Base-by-base conservation (phyloP, 2,329 filamentous ascomycete genomes). In the Penicillium olsonii region DNA sequence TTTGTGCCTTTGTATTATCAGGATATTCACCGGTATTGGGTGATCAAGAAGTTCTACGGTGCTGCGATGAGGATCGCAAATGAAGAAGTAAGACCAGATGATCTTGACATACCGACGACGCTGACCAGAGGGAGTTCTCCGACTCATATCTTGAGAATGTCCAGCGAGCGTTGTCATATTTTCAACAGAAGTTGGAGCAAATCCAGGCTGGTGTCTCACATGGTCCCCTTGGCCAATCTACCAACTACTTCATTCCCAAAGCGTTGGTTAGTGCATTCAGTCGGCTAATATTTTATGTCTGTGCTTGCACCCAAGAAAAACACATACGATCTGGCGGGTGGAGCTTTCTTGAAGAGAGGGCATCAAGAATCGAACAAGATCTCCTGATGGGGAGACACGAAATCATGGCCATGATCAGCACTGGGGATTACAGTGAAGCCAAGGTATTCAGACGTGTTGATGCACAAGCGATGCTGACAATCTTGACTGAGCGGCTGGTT, bases 361-460 rank as follows among this genome's bases (percentile, higher is more conserved):
- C 37, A 5, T 20, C 7, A n/a, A 50, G 27, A 19, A 34, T 44
- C 17, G 9, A 26, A 15, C 11, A 37, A 20, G 22, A 18, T 19
- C 41, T 50, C 27, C 34, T 14, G 29, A 34, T 11, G 5, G 42
- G 14, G n/a, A 29, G 35, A 22, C 39, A 29, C 4, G 40, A 44
- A 15, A 34, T 50, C 10, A 50, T 50, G 15, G 24, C 27, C 34
- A 50, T 45, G 47, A 44, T 50, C 9, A 35, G 14, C 18, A 27
- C 47, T 15, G 47, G 47, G 2, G 47, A 50, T 22, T 50, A 39
- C 15, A 50, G 41, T n/a, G 47, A 45, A 40, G 47, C 47, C 2
- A 50, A 50, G 15, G 41, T 44, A 9, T 50, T 50, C 27, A 20
- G 47, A 41, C 26, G 37, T 2, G 35, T 50, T 2, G 27, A 41